phyloP scores from a whole-genome alignment of 2,329 filamentous ascomycete genomes.

The Aureobasidium melanogenum region DNA sequence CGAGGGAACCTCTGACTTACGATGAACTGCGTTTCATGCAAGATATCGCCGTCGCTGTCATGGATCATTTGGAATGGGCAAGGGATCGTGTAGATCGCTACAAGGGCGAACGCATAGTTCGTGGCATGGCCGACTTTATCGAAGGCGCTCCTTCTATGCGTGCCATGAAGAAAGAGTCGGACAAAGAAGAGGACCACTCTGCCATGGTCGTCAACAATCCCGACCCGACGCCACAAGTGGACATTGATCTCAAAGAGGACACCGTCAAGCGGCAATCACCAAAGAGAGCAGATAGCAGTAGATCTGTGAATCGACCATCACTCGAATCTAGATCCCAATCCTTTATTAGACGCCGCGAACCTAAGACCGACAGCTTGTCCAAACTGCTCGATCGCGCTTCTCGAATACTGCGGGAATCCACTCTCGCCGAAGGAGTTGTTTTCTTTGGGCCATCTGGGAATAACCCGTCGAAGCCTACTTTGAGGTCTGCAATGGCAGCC shows the following conservation, averaged over 20 bases:
- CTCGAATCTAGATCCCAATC: neutral
- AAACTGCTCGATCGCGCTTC: slow-evolving; percentile 19
- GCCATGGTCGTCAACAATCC: too few relatives aligned
- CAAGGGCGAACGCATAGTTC: slow-evolving; percentile 19
- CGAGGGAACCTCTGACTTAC: slow-evolving; percentile 18
- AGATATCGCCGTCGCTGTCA: slow-evolving; percentile 25
- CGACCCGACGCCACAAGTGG: neutral
- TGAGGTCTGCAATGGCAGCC: neutral
- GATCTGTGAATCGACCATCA: neutral
- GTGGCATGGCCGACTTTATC: slow-evolving; percentile 19
- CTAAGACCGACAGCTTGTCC: slow-evolving; percentile 18
- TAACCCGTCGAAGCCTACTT: slow-evolving; percentile 13
- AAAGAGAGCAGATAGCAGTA: neutral
- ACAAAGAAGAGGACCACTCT: neutral
- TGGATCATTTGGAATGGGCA: slow-evolving; percentile 27
- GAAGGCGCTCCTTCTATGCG: slow-evolving; percentile 14
- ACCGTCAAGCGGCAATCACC: neutral
- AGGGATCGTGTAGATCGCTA: slow-evolving; percentile 26
- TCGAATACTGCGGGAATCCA: slow-evolving; percentile 22
- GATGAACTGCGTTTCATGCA: slow-evolving; percentile 21
- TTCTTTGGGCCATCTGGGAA: slow-evolving; percentile 22
- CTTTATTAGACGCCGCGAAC: neutral
- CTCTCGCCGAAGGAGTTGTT: slow-evolving; percentile 21
- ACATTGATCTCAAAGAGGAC: neutral
- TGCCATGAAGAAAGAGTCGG: neutral